Evolutionary conservation across 2,329 filamentous ascomycete genomes (phyloP).

Genomic region (Pseudocercospora cruenta): DNA sequence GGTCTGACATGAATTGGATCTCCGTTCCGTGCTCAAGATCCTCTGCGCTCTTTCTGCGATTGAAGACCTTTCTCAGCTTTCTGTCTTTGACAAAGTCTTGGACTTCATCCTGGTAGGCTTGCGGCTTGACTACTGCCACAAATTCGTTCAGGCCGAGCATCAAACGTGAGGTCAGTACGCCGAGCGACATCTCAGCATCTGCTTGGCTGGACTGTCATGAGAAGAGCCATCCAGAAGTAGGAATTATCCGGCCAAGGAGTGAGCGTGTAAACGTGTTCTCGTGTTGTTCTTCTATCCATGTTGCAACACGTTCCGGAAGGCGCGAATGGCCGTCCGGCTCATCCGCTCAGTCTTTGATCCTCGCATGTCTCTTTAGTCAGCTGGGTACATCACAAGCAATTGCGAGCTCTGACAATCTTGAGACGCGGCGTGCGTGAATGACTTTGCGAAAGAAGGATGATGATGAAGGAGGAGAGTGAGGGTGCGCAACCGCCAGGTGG

Average conservation of each 20-base stretch:
- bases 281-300: not conserved
- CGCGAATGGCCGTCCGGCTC: not conserved
- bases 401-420: too few relatives aligned
- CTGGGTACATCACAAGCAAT: too few relatives aligned
- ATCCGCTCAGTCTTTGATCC: not conserved
- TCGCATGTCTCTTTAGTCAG: not conserved
- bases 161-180: not conserved
- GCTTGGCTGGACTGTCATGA: not conserved
- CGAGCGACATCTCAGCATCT: not conserved
- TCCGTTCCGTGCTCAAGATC: not conserved
- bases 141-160: not conserved
- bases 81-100: not conserved
- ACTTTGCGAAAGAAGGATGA: too few relatives aligned
- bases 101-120: not conserved
- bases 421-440: too few relatives aligned
- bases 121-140: not conserved
- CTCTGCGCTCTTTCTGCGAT: not conserved
- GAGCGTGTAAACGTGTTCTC: not conserved
- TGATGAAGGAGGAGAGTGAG: too few relatives aligned
- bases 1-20: constrained; percentile 53
- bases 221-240: too few relatives aligned
- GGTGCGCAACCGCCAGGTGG: too few relatives aligned
- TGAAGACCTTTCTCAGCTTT: not conserved
- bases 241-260: not conserved
- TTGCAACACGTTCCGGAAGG: not conserved